Evolutionary conservation across 352 stramenopile genomes (phyloP).

Genomic region (Elongisporangium prolatum): DNA sequence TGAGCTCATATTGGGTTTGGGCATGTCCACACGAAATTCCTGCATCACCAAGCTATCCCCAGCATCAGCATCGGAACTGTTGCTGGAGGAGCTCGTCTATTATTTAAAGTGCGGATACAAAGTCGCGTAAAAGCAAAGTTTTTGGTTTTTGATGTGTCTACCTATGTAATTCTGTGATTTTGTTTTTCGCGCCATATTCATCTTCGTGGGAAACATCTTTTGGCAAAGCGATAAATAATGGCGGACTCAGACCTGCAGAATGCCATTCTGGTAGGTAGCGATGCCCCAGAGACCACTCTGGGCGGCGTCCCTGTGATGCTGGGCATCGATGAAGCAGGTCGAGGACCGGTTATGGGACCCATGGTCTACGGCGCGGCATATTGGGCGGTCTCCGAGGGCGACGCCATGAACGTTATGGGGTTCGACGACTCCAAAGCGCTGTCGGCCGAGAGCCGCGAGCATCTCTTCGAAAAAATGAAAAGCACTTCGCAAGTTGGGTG

Average conservation of each 20-base stretch:
- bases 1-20: background rate
- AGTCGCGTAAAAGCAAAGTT: background rate
- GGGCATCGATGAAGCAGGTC: slow-evolving; percentile 94
- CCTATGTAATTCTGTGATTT: background rate
- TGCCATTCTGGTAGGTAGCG: slow-evolving; percentile 51
- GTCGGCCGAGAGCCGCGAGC: slow-evolving; percentile 77
- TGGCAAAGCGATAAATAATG: slow-evolving; percentile 12
- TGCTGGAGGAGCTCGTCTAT: background rate
- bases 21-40: background rate
- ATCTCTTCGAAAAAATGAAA: slow-evolving; percentile 88
- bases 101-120: background rate
- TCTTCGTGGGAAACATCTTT: background rate
- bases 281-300: slow-evolving; percentile 55
- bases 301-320: slow-evolving; percentile 80
- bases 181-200: background rate
- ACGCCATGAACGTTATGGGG: slow-evolving; percentile 75
- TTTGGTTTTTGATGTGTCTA: background rate
- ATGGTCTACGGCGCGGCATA: slow-evolving; percentile 95
- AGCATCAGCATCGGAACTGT: background rate
- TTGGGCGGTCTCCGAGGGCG: slow-evolving; percentile 74
- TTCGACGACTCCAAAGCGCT: slow-evolving; percentile 96
- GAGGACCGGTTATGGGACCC: slow-evolving; percentile 91
- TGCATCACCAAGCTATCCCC: background rate
- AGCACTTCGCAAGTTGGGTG: slow-evolving; percentile 60
- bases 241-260: slow-evolving; percentile 36